Evolutionary conservation across 2,329 filamentous ascomycete genomes (phyloP), one percentile per base, ranked within the genome.

Genomic region (Aspergillus persii): DNA sequence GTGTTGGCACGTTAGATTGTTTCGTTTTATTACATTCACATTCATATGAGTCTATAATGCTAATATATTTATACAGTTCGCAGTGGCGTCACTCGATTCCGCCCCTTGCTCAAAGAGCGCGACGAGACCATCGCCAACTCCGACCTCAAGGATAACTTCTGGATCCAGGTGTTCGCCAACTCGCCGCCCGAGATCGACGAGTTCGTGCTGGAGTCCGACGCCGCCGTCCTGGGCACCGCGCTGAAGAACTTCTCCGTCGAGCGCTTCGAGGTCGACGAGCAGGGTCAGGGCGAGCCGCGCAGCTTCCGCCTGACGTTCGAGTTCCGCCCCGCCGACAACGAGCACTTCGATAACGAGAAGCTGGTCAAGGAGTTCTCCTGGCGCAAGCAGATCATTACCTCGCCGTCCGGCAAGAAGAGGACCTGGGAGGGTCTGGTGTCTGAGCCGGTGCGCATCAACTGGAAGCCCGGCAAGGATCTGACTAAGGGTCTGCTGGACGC

Each of bases 281-380:
- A 81, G 64, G 82, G 82, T 61, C 76, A 80, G 56, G 91, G 90
- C 70, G 90, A 95, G 71, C 94, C 94, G 26, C 88, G 92, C 74
- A 92, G 88, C 78, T 75, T 98, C 68, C 80, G 83, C 61, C 85
- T 96, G 80, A 87, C 80, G 63, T 92, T 95, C 71, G 87, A 90
- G 69, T 96, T 96, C 77, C 79, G 78, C 60, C 69, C 67, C 31
- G 68, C 68, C 53, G 74, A 76, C 63, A 98, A 98, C 78, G 87
- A 92, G 53, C 88, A 88, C 80, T 96, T 98, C 69, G 84, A 88
- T 72, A 84, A 96, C 79, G 82, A 79, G 56, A 84, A 87, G 56
- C 79, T 98, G 52, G 90, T 94, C 79, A 98, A 98, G 87, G 91
- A 90, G 73, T 96, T 98, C 79, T 94, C 89, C 85, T 92, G 89